A percentile compares a stretch with the other conserved stretches of the same genome.
Conservation (phyloP, 768 basidiomycete genomes). For the Boletus subcaerulescens region DNA sequence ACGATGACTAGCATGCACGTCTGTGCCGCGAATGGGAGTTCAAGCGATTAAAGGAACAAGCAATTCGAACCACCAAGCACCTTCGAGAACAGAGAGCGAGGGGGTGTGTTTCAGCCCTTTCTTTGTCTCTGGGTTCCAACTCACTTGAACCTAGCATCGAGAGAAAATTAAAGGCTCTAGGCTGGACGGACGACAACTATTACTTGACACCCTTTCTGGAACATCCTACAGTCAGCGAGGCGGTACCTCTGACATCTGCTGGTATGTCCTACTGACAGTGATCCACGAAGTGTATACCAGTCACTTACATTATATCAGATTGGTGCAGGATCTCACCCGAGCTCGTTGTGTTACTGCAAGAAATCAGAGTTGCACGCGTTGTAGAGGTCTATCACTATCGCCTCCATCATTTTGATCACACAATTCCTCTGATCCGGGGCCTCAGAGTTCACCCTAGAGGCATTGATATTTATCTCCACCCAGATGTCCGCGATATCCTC, state of each 20-base stretch:
- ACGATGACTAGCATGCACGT: neutral
- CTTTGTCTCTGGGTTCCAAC: neutral
- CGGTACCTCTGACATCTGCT: neutral
- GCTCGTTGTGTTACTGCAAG: neutral
- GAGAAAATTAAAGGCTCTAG: neutral
- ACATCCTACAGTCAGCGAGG: neutral
- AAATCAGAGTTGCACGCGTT: too few species aligned
- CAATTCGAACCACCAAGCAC: too few species aligned
- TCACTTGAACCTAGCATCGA: neutral
- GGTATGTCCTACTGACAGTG: neutral
- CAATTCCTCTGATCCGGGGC: too few species aligned
- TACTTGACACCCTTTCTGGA: neutral
- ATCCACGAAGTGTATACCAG: neutral
- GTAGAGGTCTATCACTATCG: neutral
- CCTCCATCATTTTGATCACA: neutral
- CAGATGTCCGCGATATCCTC: neutral
- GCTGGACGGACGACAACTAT: neutral
- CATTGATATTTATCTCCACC: neutral
- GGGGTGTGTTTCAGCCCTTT: neutral
- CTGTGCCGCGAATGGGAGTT: neutral
- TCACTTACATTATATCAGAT: neutral
- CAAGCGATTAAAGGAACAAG: neutral
- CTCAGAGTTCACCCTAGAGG: neutral
- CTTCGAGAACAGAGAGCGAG: neutral
- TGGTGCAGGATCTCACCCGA: neutral